Percentiles rank a stretch among this genome's conserved stretches.
These are phyloP conservation scores for Sporopachydermia lactativora DNA, from an alignment of 805 yeast species.

Conservation along the genomic window DNA sequence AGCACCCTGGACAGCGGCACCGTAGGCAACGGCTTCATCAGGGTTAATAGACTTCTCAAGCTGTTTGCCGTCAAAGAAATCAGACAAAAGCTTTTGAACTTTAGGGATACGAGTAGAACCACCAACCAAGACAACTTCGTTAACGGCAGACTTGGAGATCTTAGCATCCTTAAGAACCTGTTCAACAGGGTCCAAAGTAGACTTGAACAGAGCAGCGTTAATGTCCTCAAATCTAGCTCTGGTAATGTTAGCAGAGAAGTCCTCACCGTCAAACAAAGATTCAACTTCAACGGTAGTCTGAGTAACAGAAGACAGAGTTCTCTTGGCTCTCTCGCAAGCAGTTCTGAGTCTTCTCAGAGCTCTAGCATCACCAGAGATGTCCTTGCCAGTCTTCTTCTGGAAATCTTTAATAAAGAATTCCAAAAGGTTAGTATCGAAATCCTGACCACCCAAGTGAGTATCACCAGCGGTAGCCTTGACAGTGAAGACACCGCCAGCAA, in stretches of 20 bases:
- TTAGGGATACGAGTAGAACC: conserved; percentile 99
- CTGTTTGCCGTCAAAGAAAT: conserved; percentile 94
- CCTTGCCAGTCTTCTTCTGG: conserved; percentile 89
- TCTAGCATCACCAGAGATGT: conserved; percentile 82
- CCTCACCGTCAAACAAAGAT: conserved; percentile 91
- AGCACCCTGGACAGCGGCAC: conserved; percentile 99
- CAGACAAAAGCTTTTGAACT: conserved; percentile 87
- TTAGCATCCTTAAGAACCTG: conserved; percentile 88
- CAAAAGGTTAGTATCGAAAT: conserved; percentile 91
- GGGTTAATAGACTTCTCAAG: conserved; percentile 96
- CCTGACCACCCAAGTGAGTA: conserved; percentile 99
- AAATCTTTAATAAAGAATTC: conserved; percentile 88
- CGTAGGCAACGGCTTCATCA: conserved; percentile 98
- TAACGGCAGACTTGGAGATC: conserved; percentile 69
- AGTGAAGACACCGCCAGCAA: conserved; percentile 93
- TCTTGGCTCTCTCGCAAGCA: conserved; percentile 98
- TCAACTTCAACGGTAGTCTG: conserved; percentile 95
- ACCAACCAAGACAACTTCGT: conserved; percentile 95
- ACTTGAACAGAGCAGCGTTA: conserved; percentile 84
- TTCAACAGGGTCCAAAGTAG: conserved; percentile 89
- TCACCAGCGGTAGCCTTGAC: conserved; percentile 99
- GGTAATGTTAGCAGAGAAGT: conserved; percentile 84
- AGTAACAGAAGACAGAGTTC: conserved; percentile 92
- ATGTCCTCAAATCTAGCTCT: conserved; percentile 98
- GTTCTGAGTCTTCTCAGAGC: conserved; percentile 97